Percentiles rank a stretch among this genome's conserved stretches.
phyloP scores from a whole-genome alignment of 2,329 filamentous ascomycete genomes.

The Colletotrichum lini region DNA sequence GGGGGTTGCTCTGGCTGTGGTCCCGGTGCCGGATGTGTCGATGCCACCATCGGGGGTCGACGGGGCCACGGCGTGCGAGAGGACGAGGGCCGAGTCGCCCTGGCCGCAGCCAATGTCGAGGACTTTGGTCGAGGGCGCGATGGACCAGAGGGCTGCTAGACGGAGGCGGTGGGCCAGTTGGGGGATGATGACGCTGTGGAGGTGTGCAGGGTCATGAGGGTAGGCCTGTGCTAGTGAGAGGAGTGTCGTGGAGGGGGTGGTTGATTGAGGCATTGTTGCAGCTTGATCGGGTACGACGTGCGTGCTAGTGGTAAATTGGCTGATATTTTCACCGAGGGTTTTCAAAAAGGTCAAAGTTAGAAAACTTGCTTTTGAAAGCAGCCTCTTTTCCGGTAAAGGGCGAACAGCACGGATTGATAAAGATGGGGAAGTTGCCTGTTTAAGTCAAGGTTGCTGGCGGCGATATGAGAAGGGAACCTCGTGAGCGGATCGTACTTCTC shows the following conservation, averaged over 20 bases:
- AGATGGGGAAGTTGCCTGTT: too few relatives aligned
- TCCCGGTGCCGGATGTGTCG: not conserved
- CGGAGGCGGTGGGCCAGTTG: slow-evolving; percentile 39
- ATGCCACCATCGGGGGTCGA: not conserved
- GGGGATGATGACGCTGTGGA: slow-evolving; percentile 29
- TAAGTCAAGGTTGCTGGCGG: too few relatives aligned
- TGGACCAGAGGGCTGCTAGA: slow-evolving; percentile 37
- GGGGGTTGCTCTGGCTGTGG: not conserved
- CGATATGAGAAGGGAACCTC: too few relatives aligned
- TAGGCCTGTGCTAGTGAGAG: slow-evolving; percentile 30
- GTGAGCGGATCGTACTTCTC: too few relatives aligned
- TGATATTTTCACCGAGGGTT: not conserved
- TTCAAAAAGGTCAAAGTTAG: too few relatives aligned
- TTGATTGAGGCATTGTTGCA: slow-evolving; percentile 21
- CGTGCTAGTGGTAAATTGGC: not conserved
- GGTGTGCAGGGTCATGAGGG: slow-evolving; percentile 28
- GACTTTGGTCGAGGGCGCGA: slow-evolving; percentile 25
- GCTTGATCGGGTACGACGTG: not conserved
- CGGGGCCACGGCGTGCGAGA: slow-evolving; percentile 28
- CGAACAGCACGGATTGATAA: too few relatives aligned
- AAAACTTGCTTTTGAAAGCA: too few relatives aligned
- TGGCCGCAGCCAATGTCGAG: slow-evolving; percentile 43
- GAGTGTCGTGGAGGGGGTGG: not conserved
- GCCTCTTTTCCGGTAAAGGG: too few relatives aligned
- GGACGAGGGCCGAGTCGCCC: slow-evolving; percentile 39